A percentile compares a stretch with the other conserved stretches of the same genome.
phyloP scores from a whole-genome alignment of 2,329 filamentous ascomycete species.

The Penicillium sp. region DNA sequence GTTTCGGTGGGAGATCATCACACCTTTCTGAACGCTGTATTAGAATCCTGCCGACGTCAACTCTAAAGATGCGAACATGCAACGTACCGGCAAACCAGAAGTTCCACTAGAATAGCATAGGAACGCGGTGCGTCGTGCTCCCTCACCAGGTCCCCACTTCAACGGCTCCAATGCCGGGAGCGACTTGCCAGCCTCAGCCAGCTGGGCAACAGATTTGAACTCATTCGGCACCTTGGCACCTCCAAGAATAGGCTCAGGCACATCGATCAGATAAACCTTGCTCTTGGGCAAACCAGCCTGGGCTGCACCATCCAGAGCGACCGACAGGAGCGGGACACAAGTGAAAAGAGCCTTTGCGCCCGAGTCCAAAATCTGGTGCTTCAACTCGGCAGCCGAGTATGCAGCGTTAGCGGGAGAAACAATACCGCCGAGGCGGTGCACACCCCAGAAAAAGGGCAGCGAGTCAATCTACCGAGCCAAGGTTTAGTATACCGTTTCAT shows the following conservation, averaged over 20 bases:
- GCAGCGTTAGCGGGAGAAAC: slow-evolving; percentile 74
- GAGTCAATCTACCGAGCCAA: slow-evolving; percentile 66
- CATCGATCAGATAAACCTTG: slow-evolving; percentile 68
- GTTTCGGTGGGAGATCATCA: slow-evolving; percentile 79
- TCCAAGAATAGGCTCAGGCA: slow-evolving; percentile 59
- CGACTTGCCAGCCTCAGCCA: slow-evolving; percentile 62
- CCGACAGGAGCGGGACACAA: slow-evolving; percentile 66
- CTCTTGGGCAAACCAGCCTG: slow-evolving; percentile 64
- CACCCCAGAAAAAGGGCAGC: slow-evolving; percentile 70
- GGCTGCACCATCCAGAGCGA: slow-evolving; percentile 65
- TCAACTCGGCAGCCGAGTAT: slow-evolving; percentile 69
- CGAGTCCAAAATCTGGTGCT: slow-evolving; percentile 71
- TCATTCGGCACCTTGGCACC: slow-evolving; percentile 45
- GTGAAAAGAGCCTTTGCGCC: slow-evolving; percentile 72
- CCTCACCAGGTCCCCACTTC: slow-evolving; percentile 47
- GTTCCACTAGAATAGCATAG: slow-evolving; percentile 81
- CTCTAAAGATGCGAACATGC: neutral
- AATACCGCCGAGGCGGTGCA: slow-evolving; percentile 74
- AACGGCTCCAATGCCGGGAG: slow-evolving; percentile 43
- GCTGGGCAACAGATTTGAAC: slow-evolving; percentile 67
- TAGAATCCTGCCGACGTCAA: neutral
- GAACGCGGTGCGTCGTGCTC: slow-evolving; percentile 67
- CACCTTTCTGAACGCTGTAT: slow-evolving; percentile 65
- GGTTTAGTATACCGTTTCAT: neutral
- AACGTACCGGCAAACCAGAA: slow-evolving; percentile 68